Percentiles rank a stretch among this genome's conserved stretches.
phyloP scores from a whole-genome alignment of 768 basidiomycete genomes.

The Tylopilus plumbeoviolaceoides region DNA sequence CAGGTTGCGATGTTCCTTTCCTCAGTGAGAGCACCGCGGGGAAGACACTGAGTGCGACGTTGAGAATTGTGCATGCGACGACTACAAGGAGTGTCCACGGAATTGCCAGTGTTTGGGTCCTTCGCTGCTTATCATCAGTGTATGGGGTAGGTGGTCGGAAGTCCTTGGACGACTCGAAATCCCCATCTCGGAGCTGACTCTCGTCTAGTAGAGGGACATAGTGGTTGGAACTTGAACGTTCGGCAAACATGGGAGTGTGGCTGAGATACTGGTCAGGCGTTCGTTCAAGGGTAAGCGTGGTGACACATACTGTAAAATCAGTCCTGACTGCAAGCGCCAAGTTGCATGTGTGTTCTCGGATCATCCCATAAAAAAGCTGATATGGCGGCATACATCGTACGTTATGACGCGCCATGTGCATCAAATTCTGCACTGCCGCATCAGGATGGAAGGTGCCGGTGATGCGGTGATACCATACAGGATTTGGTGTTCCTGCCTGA shows the following conservation, averaged over 20 bases:
- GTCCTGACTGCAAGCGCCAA: neutral
- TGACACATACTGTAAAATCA: no score
- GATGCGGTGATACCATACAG: no score
- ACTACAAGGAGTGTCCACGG: conserved; percentile 6
- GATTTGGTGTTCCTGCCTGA: no score
- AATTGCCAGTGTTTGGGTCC: neutral
- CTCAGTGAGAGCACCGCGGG: neutral
- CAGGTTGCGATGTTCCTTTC: neutral
- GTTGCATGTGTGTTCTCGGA: neutral
- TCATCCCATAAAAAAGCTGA: no score
- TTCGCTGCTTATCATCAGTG: neutral
- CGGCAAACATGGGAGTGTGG: neutral
- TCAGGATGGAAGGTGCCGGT: no score
- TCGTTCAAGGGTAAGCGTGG: no score
- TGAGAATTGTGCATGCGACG: conserved; percentile 6
- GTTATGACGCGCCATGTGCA: no score
- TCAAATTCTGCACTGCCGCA: no score
- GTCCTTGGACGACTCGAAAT: conserved; percentile 1
- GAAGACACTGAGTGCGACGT: conserved; percentile 4
- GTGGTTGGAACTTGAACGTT: conserved; percentile 1
- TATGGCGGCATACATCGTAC: no score
- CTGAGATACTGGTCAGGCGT: no score
- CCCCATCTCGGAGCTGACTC: neutral
- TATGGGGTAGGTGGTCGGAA: neutral
- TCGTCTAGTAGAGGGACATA: conserved; percentile 1